Evolutionary conservation across 306 rosid genomes (phyloP), one percentile per base, ranked within the genome.

Genomic region (Vigna reflexopilosa): DNA sequence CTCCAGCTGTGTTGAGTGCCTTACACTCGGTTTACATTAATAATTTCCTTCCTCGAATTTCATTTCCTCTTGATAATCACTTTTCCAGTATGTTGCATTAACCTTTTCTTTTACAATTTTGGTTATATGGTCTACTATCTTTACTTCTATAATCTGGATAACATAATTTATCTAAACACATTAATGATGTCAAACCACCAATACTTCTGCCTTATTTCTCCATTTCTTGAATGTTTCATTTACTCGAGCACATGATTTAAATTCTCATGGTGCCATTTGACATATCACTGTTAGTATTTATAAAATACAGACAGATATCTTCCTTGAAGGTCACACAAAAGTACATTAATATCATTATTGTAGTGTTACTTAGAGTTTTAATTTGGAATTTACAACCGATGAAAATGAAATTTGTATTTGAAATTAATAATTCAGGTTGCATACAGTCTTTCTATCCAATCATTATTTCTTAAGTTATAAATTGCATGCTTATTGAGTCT

Each of bases 121-220:
- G 20, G 32, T 13, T 24, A 20, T 70, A 56, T 24, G 19, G 24
- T 66, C 38, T 15, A 3, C 9, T 24, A 61, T 22, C 54, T 68
- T 67, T 17, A 32, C 42, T 30, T 48, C 40, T 70, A 13, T 32
- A 47, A 59, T 57, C 70, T 47, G 58, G 51, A 30, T 68, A 9
- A 14, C 40, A 9, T 40, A 55, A 55, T 55, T 26, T 55, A 5
- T 69, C 62, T 69, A 12, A 30, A 47, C 17, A 49, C 34, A 36
- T 52, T 8, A 59, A 6, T 70, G 49, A 61, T 70, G 58, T 40
- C 48, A 34, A 79, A 62, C 78, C 38, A 79, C 38, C 64, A 26
- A 58, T 26, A 2, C 28, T 80, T 65, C 69, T 80, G 75, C 54
- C 57, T 62, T 80, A 30, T 56, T 55, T 45, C 32, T 66, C 70